phyloP scores from a whole-genome alignment of 2,329 filamentous ascomycete species.

The Neofusicoccum cordaticola region DNA sequence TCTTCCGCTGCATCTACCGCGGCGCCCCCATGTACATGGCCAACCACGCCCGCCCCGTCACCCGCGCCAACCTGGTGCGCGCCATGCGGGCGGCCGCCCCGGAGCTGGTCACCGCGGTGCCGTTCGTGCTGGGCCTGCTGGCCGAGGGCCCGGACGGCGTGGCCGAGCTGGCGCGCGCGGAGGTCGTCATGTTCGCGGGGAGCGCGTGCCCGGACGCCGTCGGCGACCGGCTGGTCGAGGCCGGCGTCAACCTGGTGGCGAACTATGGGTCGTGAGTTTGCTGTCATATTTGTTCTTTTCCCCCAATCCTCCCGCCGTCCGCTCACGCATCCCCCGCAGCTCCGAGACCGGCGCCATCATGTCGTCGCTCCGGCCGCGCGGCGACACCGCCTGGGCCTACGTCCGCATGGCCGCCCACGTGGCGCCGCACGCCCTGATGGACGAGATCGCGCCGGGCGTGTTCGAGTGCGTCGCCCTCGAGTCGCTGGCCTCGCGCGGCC shows the following conservation, averaged over 20 bases:
- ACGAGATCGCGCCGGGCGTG: slow-evolving; percentile 34
- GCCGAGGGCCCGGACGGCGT: slow-evolving; percentile 58
- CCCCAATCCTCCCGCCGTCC: slow-evolving; percentile 30
- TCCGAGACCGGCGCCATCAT: slow-evolving; percentile 45
- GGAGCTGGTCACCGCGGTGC: slow-evolving; percentile 60
- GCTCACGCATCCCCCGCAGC: slow-evolving; percentile 21
- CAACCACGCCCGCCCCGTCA: not conserved
- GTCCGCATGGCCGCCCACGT: slow-evolving; percentile 43
- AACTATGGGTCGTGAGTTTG: slow-evolving; percentile 54
- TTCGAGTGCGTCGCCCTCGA: slow-evolving; percentile 36
- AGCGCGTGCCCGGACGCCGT: slow-evolving; percentile 58
- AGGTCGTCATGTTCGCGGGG: slow-evolving; percentile 58
- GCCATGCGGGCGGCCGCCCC: slow-evolving; percentile 29
- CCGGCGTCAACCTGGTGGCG: slow-evolving; percentile 54
- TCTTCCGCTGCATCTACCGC: not conserved
- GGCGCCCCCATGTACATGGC: not conserved
- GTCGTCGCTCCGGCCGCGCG: slow-evolving; percentile 54
- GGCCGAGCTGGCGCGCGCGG: slow-evolving; percentile 43
- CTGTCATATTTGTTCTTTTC: too few relatives aligned
- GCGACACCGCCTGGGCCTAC: slow-evolving; percentile 61
- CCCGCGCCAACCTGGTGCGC: slow-evolving; percentile 27
- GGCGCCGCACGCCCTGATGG: slow-evolving; percentile 37
- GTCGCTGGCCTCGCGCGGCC: slow-evolving; percentile 35
- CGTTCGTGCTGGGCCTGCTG: slow-evolving; percentile 62
- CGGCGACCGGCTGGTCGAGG: slow-evolving; percentile 52